Evolutionary conservation across 1,284 basidiomycete genomes (phyloP).

Genomic region (Puccinia triticina): DNA sequence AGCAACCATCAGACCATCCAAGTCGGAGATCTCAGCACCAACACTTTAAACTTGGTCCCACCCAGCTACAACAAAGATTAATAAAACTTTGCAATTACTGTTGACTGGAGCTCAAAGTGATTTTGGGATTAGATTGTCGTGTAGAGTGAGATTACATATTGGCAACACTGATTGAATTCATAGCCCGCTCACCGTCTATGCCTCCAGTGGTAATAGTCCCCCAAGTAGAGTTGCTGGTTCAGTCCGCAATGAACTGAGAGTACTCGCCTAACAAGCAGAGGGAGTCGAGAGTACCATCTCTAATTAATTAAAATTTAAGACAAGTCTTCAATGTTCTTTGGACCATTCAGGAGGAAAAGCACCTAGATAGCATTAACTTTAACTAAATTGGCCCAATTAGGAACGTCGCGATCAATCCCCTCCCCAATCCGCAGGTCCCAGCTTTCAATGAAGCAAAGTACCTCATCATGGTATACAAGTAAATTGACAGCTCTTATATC

Average conservation of each 20-base stretch:
- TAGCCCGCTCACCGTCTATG: too few species aligned
- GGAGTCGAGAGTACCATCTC: constrained; percentile 15
- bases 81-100: constrained; percentile 37
- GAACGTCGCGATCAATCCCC: background rate
- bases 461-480: constrained; percentile 23
- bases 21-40: constrained; percentile 23
- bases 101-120: constrained; percentile 34
- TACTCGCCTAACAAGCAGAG: too few species aligned
- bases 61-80: background rate
- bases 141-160: too few species aligned
- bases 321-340: background rate
- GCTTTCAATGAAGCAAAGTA: background rate
- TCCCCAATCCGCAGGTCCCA: background rate
- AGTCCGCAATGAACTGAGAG: too few species aligned
- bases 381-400: background rate
- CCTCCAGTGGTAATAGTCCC: too few species aligned
- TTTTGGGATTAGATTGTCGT: too few species aligned
- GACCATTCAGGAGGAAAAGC: too few species aligned
- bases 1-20: constrained; percentile 14
- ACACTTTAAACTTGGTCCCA: background rate
- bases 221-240: too few species aligned
- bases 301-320: constrained; percentile 28
- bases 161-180: too few species aligned
- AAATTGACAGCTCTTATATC: too few species aligned
- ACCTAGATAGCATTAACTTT: background rate